Conservation (phyloP, 345 rosid genomes). For the Hirschfeldia incana region DNA sequence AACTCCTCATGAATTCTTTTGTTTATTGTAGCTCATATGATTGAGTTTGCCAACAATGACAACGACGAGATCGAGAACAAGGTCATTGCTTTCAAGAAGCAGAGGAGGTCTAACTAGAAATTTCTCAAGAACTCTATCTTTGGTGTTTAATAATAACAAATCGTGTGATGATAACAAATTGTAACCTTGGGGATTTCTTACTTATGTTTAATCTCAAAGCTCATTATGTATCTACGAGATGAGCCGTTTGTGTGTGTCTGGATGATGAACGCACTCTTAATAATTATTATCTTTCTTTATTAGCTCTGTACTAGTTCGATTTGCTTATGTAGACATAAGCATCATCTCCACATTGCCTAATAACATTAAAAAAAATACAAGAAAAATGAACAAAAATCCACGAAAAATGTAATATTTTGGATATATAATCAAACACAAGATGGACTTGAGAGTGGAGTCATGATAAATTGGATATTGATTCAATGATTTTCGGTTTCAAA, state of each 20-base stretch:
- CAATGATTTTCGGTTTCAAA: too few relatives aligned
- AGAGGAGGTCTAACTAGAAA: background rate
- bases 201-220: background rate
- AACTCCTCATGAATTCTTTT: background rate
- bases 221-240: background rate
- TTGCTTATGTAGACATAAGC: too few relatives aligned
- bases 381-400: too few relatives aligned
- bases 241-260: background rate
- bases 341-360: too few relatives aligned
- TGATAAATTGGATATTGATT: too few relatives aligned
- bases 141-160: background rate
- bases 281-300: too few relatives aligned
- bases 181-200: background rate
- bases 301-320: too few relatives aligned
- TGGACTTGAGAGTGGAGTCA: too few relatives aligned
- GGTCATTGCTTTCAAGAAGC: background rate
- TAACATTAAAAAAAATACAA: too few relatives aligned
- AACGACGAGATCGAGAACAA: background rate
- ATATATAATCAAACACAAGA: too few relatives aligned
- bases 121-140: background rate
- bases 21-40: background rate
- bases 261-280: too few relatives aligned
- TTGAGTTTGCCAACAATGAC: background rate
- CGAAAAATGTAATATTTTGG: too few relatives aligned
- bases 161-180: background rate